Base-by-base conservation (phyloP, 139 green algal species). In the Ettlia oleoabundans region DNA sequence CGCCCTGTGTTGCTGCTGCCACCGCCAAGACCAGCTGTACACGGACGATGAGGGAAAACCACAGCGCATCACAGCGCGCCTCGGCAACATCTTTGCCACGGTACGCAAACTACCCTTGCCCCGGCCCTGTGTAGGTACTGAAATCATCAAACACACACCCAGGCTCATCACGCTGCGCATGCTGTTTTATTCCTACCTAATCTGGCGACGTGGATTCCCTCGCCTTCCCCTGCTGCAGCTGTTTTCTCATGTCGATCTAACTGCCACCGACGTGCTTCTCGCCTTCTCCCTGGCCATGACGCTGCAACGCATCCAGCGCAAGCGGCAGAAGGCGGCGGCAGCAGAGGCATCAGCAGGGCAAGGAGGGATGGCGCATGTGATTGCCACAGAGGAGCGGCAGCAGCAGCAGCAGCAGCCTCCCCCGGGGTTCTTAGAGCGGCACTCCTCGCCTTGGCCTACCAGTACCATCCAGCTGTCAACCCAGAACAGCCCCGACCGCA, bases 171-270 rank as follows among this genome's bases (percentile, higher is more conserved):
- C n/a, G 10, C 15, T 68, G 13, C 26, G 13, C 61, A 68, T 15
- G 47, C 47, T 58, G 47, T 58, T 10, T 24, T 58, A 10, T 58
- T 15, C 47, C 47, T 24, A 24, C 47, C 15, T 58, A 24, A 15
- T 58, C 15, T 58, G 47, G 47, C 47, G 47, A 10, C 47, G 15
- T n/a, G n/a, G n/a, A n/a, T n/a, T n/a, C n/a, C 21, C 72, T 33
- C 30, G 26, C 38, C 24, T 61, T 40, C 52, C 74, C 63, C 30
- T 13, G 37, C 18, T 66, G 73, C 84, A 91, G 87, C 77, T 92
- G 61, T 86, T 92, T 78, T 84, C 87, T 2, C 76, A 88, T 70
- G 73, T 88, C 3, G 91, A 94, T 69, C 65, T 92, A 52, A 86
- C 82, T 0, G 55, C 87, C 35, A 87, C 83, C 0, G 91, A 94